These are phyloP conservation scores for Yarrowia sp. DNA, from an alignment of 805 yeast genomes.

Conservation along the genomic window DNA sequence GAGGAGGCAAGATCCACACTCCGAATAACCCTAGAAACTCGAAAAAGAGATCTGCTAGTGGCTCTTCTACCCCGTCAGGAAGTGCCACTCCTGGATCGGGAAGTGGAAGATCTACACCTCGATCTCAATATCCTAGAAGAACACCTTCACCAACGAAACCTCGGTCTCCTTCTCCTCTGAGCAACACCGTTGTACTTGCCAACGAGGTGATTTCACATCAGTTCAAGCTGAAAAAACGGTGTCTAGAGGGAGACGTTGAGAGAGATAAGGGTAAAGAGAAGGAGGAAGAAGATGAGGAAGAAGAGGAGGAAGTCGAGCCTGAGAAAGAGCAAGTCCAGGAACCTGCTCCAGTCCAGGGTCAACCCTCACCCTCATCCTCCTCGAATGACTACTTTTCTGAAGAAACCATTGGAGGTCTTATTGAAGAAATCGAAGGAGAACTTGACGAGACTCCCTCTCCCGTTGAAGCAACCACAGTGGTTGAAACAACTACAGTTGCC, in stretches of 20 bases:
- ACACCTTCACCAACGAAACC: too few relatives aligned
- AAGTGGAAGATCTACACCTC: background rate
- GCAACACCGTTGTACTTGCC: background rate
- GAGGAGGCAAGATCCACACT: background rate
- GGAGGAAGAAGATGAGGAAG: too few relatives aligned
- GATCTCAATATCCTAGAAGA: background rate
- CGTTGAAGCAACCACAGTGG: too few relatives aligned
- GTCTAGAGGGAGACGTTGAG: background rate
- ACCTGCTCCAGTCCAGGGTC: background rate
- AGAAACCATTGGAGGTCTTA: background rate
- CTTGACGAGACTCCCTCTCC: too few relatives aligned
- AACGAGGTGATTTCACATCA: background rate
- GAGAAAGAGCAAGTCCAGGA: background rate
- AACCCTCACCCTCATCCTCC: too few relatives aligned
- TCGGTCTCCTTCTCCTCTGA: background rate
- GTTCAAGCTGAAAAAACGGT: background rate
- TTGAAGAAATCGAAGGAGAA: background rate
- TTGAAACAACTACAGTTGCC: too few relatives aligned
- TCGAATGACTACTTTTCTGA: background rate
- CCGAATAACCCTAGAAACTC: conserved; percentile 2
- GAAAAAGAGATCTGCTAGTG: background rate
- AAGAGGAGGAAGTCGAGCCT: background rate
- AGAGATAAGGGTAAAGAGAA: too few relatives aligned
- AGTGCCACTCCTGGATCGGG: too few relatives aligned
- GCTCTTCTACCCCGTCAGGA: too few relatives aligned